These are phyloP conservation scores for Nothomitra cinnamomea DNA, from an alignment of 2,329 filamentous ascomycete genomes.

Conservation along the genomic window DNA sequence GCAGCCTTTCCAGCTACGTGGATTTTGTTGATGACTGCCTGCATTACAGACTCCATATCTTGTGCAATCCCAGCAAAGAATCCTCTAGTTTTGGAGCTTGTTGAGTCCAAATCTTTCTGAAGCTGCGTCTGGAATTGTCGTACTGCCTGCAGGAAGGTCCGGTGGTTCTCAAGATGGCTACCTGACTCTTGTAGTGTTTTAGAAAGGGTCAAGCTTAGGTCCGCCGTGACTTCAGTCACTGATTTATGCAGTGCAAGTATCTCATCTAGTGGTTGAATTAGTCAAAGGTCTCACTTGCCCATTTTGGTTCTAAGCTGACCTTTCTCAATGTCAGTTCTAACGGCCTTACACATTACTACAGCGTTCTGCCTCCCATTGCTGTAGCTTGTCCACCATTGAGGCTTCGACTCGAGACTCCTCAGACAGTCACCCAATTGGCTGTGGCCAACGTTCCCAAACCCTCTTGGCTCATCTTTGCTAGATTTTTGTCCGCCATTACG, in stretches of 20 bases:
- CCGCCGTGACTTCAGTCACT: slow-evolving; percentile 21
- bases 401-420: slow-evolving; percentile 32
- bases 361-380: slow-evolving; percentile 44
- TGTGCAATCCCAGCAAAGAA: slow-evolving; percentile 16
- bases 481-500: slow-evolving; percentile 7
- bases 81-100: slow-evolving; percentile 13
- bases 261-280: slow-evolving; percentile 17
- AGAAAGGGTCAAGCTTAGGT: slow-evolving; percentile 20
- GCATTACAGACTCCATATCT: slow-evolving; percentile 13
- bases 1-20: slow-evolving; percentile 2
- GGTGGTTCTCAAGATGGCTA: slow-evolving; percentile 17
- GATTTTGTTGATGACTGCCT: slow-evolving; percentile 11
- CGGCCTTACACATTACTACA: slow-evolving; percentile 43
- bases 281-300: not conserved
- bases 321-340: slow-evolving; percentile 39
- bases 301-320: slow-evolving; percentile 18
- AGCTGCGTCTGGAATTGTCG: slow-evolving; percentile 18
- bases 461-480: not conserved
- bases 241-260: slow-evolving; percentile 23
- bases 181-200: slow-evolving; percentile 19
- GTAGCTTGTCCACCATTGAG: slow-evolving; percentile 47
- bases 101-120: slow-evolving; percentile 18
- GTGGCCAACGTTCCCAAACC: slow-evolving; percentile 11
- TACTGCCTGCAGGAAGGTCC: slow-evolving; percentile 19
- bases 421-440: slow-evolving; percentile 31